These are phyloP conservation scores for Solanum boliviense DNA, from an alignment of 257 asterid species.

Conservation along the genomic window DNA sequence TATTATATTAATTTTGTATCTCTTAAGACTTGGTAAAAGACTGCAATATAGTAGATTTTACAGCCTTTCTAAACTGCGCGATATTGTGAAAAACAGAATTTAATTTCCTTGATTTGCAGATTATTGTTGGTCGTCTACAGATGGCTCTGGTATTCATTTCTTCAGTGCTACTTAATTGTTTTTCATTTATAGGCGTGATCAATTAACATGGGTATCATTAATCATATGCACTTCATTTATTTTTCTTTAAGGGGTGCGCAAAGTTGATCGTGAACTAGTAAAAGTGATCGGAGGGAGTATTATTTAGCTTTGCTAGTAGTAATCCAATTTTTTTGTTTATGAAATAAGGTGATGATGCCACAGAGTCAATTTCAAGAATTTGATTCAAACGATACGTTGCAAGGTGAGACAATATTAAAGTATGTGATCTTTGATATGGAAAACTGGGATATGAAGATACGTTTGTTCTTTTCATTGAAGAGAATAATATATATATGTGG, in stretches of 20 bases:
- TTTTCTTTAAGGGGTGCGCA: not conserved
- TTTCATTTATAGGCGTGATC: not conserved
- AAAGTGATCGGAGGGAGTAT: not conserved
- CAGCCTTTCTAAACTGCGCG: not conserved
- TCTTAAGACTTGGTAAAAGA: not conserved
- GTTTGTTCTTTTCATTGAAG: not conserved
- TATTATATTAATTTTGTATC: not conserved
- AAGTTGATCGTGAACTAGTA: not conserved
- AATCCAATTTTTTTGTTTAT: not conserved
- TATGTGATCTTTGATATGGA: not conserved
- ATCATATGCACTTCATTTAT: not conserved
- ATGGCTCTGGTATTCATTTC: not conserved
- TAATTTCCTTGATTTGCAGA: not conserved
- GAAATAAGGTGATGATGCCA: not conserved
- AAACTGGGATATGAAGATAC: not conserved
- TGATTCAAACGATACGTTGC: not conserved
- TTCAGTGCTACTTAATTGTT: not conserved
- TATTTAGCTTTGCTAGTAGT: not conserved
- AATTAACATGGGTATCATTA: not conserved
- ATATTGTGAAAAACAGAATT: not conserved
- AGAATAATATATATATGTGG: not conserved
- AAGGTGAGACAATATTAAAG: not conserved
- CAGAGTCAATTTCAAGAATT: not conserved
- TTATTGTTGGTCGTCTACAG: not conserved
- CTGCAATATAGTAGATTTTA: not conserved